Evolutionary conservation across 345 rosid genomes (phyloP), one percentile per base, ranked within the genome.

Genomic region (Aquilaria malaccensis): DNA sequence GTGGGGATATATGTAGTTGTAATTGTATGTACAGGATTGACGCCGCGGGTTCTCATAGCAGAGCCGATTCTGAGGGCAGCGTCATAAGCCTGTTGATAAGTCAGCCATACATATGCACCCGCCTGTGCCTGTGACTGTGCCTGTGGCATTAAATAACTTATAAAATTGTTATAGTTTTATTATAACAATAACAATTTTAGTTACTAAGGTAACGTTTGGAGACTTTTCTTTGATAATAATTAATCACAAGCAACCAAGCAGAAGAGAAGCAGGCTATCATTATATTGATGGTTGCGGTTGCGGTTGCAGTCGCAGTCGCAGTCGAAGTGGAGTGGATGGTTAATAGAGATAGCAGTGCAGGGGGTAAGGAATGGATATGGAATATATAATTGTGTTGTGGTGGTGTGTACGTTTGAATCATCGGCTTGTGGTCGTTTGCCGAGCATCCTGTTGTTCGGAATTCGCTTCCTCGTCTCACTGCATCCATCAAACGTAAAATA

Each of bases 21-120:
- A 51, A 9, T 37, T 13, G 30, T 33, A 56, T 83, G 74, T 76
- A 90, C 99, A 74, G 97, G 95, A 60, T 78, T 78, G 72, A 85
- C 74, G 31, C 88, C 83, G 10, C 47, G 77, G 75, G 72, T 78
- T 60, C 93, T 79, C 73, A 86, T 83, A 58, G 97, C 90, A 13
- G 89, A 86, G 49, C 99, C 97, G 3, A 86, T 63, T 53, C 76
- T 77, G 22, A 81, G 50, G 4, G 90, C 84, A 13, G 82, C 60
- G 68, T 86, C 91, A 55, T 85, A 72, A 56, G 77, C 97, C 64
- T 94, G 85, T 63, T 75, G 73, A 70, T 88, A 94, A 14, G 97
- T 86, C 59, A 75, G 72, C 99, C 99, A 94, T 52, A 54, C 80
- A 60, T 86, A 90, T 50, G 96, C 79, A 69, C 96, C 96, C 0